Evolutionary conservation across 164 flowering plant species (phyloP), one percentile per base, ranked within the genome.

Genomic region (Vitis labrusca): DNA sequence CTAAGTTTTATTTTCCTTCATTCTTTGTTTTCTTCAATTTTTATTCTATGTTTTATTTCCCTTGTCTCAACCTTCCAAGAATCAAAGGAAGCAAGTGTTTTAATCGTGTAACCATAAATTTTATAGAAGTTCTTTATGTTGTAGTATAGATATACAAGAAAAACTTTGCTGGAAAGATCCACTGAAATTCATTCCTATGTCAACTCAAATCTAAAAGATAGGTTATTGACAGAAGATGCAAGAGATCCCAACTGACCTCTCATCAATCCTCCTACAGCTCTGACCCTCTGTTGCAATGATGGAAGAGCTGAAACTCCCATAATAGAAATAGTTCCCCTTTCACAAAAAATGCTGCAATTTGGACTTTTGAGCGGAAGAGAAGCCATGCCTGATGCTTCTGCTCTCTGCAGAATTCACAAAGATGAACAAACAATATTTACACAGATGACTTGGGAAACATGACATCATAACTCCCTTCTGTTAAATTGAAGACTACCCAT

Each of bases 251-350:
- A 68, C 73, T 65, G 30, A 77, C 79, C 79, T 64, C 49, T 73
- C 17, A 44, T 19, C 14, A 14, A 64, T 63, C 54, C 60, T 55
- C 23, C 50, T 12, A 19, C 27, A 64, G 37, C 47, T 68, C 52
- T 23, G 8, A 37, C 12, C 49, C 58, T 51, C 54, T 9, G 16
- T 9, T 52, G 74, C n/a, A 69, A 9, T 14, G 16, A 51, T 27
- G 77, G 77, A 70, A 67, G 29, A 73, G 68, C 61, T 16, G 75
- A 63, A 74, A 63, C 23, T 32, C 77, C 77, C 64, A 69, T 3
- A 29, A 63, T 30, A 16, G 61, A 66, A 61, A 29, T 53, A 6
- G 64, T 19, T 15, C 29, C 47, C 27, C 55, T 15, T 48, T 53
- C n/a, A 63, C 50, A 64, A 53, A 68, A 67, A 9, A 27, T 13